A percentile compares a stretch with the other conserved stretches of the same genome.
phyloP scores from a whole-genome alignment of 306 rosid genomes.

The Pterocarpus macrocarpus region DNA sequence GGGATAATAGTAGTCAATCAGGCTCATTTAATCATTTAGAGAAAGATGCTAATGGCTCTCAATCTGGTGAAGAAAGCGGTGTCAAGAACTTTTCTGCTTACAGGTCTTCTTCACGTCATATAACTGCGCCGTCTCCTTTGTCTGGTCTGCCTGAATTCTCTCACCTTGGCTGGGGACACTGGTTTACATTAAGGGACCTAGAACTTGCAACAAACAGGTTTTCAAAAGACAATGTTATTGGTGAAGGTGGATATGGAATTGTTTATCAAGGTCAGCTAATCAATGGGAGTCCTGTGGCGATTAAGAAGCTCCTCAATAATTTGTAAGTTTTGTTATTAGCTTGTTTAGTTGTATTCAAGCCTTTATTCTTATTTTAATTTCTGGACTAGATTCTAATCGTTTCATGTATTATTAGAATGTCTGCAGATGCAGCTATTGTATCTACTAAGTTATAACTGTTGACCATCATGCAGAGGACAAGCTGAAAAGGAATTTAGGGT shows the following conservation, averaged over 20 bases:
- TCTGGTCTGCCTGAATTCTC: slow-evolving; percentile 91
- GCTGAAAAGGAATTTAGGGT: slow-evolving; percentile 96
- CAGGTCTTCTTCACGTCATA: slow-evolving; percentile 60
- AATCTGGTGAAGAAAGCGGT: slow-evolving; percentile 73
- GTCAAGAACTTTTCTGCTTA: slow-evolving; percentile 50
- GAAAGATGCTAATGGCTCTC: slow-evolving; percentile 69
- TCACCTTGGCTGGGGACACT: slow-evolving; percentile 98
- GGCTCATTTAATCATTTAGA: slow-evolving; percentile 71
- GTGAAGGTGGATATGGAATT: slow-evolving; percentile 97
- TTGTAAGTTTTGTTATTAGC: slow-evolving; percentile 66
- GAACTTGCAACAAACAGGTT: slow-evolving; percentile 88
- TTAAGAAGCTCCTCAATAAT: slow-evolving; percentile 91
- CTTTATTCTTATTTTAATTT: not conserved
- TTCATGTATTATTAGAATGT: slow-evolving; percentile 28
- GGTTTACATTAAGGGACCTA: slow-evolving; percentile 94
- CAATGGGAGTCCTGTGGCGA: slow-evolving; percentile 90
- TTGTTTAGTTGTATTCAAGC: not conserved
- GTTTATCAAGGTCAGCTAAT: slow-evolving; percentile 80
- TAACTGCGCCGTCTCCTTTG: slow-evolving; percentile 74
- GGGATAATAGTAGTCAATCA: slow-evolving; percentile 75
- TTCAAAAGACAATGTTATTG: slow-evolving; percentile 83
- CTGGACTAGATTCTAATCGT: not conserved
- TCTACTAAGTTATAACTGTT: slow-evolving; percentile 13
- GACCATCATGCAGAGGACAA: slow-evolving; percentile 74
- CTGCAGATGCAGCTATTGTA: slow-evolving; percentile 21